phyloP scores from a whole-genome alignment of 2,329 filamentous ascomycete species.

The Penicillium sp. region DNA sequence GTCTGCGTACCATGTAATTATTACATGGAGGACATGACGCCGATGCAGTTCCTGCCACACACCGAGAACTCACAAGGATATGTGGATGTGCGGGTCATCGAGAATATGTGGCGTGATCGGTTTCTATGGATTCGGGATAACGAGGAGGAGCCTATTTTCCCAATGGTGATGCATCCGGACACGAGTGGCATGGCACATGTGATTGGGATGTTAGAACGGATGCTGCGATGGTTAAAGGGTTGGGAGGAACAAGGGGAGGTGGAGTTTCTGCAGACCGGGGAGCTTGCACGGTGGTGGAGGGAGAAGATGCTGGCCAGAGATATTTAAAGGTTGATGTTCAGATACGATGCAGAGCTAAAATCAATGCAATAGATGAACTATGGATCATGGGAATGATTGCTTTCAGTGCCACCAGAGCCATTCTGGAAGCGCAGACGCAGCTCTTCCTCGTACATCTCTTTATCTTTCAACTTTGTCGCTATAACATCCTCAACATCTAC shows the following conservation, averaged over 20 bases:
- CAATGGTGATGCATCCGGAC: constrained; percentile 53
- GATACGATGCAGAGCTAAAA: too few relatives aligned
- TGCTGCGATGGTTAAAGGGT: constrained; percentile 47
- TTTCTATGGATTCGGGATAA: constrained; percentile 52
- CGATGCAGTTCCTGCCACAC: constrained; percentile 43
- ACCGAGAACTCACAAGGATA: constrained; percentile 52
- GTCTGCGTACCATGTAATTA: constrained; percentile 44
- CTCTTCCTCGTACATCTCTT: not conserved
- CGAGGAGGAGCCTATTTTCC: constrained; percentile 43
- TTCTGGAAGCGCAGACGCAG: not conserved
- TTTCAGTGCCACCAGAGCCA: too few relatives aligned
- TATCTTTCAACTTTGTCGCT: constrained; percentile 1
- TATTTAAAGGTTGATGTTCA: too few relatives aligned
- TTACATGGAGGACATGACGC: constrained; percentile 46
- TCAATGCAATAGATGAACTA: too few relatives aligned
- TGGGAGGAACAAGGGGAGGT: constrained; percentile 26
- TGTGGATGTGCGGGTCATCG: constrained; percentile 52
- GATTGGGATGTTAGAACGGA: constrained; percentile 52
- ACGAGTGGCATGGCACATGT: constrained; percentile 58
- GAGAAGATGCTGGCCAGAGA: constrained; percentile 21
- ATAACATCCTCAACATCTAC: constrained; percentile 1
- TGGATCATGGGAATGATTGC: too few relatives aligned
- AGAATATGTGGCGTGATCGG: constrained; percentile 57
- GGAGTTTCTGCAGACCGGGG: constrained; percentile 30
- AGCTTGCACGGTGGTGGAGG: constrained; percentile 29